Conservation (phyloP, 495 filamentous ascomycete genomes). For the Neurospora cerealis region DNA sequence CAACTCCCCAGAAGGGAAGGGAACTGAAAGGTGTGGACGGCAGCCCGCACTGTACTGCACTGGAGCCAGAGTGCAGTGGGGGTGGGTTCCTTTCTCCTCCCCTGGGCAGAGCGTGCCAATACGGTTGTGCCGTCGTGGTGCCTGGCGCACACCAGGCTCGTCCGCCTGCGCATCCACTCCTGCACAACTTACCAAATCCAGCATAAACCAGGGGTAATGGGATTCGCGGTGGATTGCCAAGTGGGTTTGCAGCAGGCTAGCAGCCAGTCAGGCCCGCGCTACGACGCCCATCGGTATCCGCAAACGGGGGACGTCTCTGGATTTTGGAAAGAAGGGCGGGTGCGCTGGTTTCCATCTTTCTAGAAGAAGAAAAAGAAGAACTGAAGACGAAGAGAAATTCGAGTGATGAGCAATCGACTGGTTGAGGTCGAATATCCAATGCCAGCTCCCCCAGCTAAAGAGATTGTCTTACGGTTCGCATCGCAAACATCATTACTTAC, state of each 20-base stretch:
- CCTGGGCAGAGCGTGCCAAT: not conserved
- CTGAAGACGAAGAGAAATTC: not conserved
- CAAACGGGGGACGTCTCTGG: not conserved
- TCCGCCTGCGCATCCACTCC: not conserved
- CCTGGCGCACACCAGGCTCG: not conserved
- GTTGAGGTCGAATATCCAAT: not conserved
- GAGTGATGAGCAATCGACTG: not conserved
- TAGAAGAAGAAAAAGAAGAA: not conserved
- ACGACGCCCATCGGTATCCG: not conserved
- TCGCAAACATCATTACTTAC: not conserved
- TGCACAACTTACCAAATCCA: not conserved
- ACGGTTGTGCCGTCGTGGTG: not conserved
- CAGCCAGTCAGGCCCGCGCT: not conserved
- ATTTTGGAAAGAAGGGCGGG: not conserved
- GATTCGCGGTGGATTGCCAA: not conserved
- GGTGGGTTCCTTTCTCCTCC: not conserved
- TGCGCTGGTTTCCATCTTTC: not conserved
- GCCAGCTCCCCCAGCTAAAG: not conserved
- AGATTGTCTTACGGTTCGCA: not conserved
- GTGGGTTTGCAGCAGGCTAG: not conserved
- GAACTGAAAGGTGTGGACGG: not conserved
- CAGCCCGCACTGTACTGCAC: not conserved
- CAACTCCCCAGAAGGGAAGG: not conserved
- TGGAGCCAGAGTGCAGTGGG: not conserved
- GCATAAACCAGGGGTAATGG: not conserved